Percentiles rank a stretch among this genome's conserved stretches.
Conservation (phyloP, 106 monocot genomes). For the Alisma plantagoaquatica region DNA sequence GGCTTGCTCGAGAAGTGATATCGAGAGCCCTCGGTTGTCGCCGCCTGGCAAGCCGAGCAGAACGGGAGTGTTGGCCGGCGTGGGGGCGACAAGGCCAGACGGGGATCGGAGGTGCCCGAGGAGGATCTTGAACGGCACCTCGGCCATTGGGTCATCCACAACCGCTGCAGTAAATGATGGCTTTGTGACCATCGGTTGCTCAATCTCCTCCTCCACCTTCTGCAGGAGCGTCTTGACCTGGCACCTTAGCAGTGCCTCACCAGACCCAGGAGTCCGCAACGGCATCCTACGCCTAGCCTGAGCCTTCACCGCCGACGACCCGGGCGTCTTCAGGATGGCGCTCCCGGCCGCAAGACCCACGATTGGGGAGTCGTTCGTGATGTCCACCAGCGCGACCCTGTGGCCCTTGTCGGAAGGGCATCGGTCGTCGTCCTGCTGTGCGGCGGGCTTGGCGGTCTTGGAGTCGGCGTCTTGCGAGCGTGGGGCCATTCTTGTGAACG, state of each 20-base stretch:
- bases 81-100: constrained; percentile 60
- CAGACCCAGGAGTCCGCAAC: constrained; percentile 61
- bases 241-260: constrained; percentile 77
- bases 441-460: background rate
- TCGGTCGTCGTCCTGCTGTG: background rate
- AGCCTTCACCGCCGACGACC: constrained; percentile 21
- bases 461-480: constrained; percentile 8
- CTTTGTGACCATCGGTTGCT: constrained; percentile 16
- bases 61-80: constrained; percentile 63
- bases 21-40: background rate
- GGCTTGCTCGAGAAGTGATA: background rate
- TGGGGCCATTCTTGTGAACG: constrained; percentile 45
- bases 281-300: background rate
- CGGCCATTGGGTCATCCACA: constrained; percentile 1
- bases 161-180: too few relatives aligned
- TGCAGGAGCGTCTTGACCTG: constrained; percentile 86
- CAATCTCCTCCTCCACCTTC: constrained; percentile 69
- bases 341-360: constrained; percentile 47
- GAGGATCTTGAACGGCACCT: constrained; percentile 20
- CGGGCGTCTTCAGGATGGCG: constrained; percentile 37
- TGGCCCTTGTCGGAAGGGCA: too few relatives aligned
- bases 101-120: constrained; percentile 38
- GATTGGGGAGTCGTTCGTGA: constrained; percentile 95
- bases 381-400: constrained; percentile 48
- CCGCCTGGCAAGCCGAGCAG: background rate